A percentile compares a stretch with the other conserved stretches of the same genome.
phyloP scores from a whole-genome alignment of 768 basidiomycete genomes.

The Candolleomyces efflorescens region DNA sequence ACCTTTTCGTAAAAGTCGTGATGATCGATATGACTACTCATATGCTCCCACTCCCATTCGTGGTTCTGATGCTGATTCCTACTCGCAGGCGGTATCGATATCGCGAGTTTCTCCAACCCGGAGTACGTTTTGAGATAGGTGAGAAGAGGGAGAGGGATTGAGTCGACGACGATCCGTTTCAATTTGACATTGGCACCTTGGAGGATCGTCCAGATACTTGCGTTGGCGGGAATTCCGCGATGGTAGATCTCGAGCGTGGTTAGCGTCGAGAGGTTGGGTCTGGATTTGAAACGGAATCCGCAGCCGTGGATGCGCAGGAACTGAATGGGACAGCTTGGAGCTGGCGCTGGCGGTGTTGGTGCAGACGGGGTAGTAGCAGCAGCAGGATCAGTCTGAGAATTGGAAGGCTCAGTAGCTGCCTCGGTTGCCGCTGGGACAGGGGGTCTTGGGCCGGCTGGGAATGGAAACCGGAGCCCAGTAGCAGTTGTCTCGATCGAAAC shows the following conservation, averaged over 20 bases:
- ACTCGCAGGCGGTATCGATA: neutral
- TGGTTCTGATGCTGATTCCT: neutral
- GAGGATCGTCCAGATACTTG: constrained; percentile 1
- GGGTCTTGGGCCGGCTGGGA: neutral
- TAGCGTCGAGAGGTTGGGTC: neutral
- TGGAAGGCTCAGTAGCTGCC: neutral
- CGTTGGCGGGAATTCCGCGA: neutral
- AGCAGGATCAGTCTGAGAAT: neutral
- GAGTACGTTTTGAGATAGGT: constrained; percentile 1
- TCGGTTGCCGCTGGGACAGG: neutral
- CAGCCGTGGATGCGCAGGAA: neutral
- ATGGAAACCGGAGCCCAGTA: neutral
- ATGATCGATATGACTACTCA: neutral
- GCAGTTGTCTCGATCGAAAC: neutral
- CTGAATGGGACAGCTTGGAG: neutral
- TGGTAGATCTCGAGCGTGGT: constrained; percentile 2
- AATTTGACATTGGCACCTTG: neutral
- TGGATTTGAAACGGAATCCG: constrained; percentile 1
- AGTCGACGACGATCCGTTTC: neutral
- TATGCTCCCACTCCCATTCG: neutral
- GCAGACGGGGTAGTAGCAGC: too few species aligned
- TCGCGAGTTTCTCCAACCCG: neutral
- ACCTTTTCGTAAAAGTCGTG: neutral
- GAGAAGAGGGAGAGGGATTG: neutral
- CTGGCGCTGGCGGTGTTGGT: too few species aligned